phyloP scores from a whole-genome alignment of 495 filamentous ascomycete genomes.

The Annulohypoxylon maeteangense region DNA sequence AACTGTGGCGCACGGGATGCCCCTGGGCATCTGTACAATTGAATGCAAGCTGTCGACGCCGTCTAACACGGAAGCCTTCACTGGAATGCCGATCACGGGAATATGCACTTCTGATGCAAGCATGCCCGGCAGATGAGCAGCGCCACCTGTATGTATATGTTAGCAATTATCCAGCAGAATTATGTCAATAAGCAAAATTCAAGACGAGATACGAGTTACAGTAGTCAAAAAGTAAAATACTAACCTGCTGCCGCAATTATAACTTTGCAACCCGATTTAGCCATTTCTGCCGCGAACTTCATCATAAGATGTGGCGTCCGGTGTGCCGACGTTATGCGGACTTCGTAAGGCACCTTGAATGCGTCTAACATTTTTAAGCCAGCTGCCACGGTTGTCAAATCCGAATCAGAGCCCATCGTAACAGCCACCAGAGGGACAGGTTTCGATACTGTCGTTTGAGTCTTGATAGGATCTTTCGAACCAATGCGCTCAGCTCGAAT shows the following conservation, averaged over 20 bases:
- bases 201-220: too few relatives aligned
- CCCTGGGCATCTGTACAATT: conserved; percentile 89
- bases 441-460: conserved; percentile 32
- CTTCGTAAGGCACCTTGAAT: conserved; percentile 78
- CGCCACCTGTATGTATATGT: conserved; percentile 67
- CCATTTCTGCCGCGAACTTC: conserved; percentile 74
- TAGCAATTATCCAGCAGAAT: not conserved
- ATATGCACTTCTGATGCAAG: conserved; percentile 84
- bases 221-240: not conserved
- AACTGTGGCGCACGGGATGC: conserved; percentile 62
- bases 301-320: conserved; percentile 88
- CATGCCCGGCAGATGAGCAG: conserved; percentile 94
- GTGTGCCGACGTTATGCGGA: conserved; percentile 93
- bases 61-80: conserved; percentile 86
- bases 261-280: conserved; percentile 77
- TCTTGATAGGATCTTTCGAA: conserved; percentile 41
- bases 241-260: conserved; percentile 86
- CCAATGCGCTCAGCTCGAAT: conserved; percentile 68
- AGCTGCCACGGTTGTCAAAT: conserved; percentile 80
- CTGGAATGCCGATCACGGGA: conserved; percentile 92
- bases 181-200: conserved; percentile 6
- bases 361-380: conserved; percentile 79
- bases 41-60: conserved; percentile 89
- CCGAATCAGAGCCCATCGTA: conserved; percentile 96
- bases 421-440: conserved; percentile 75